These are phyloP conservation scores for Ophiostoma fasciatum DNA, from an alignment of 2,329 filamentous ascomycete genomes.

Conservation along the genomic window DNA sequence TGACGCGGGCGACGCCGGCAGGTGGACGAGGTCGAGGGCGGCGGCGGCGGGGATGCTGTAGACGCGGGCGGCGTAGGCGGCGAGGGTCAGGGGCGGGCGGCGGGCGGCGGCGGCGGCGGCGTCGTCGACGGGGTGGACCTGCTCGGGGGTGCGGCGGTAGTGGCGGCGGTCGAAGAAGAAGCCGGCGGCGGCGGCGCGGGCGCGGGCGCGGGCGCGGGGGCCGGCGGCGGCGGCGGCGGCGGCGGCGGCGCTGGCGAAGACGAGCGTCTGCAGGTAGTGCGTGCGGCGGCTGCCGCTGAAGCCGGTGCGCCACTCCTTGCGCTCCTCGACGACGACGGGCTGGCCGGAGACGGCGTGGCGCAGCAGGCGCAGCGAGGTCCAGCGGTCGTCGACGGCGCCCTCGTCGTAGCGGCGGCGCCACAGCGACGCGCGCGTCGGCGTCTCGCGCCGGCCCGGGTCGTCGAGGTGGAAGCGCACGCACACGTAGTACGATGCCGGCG, in stretches of 20 bases:
- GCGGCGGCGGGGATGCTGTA: slow-evolving; percentile 38
- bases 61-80: slow-evolving; percentile 36
- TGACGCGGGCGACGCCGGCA: slow-evolving; percentile 19
- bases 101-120: slow-evolving; percentile 23
- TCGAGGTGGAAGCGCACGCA: slow-evolving; percentile 47
- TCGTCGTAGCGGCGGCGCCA: slow-evolving; percentile 55
- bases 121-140: slow-evolving; percentile 34
- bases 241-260: slow-evolving; percentile 13
- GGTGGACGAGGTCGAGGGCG: slow-evolving; percentile 46
- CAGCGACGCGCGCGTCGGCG: slow-evolving; percentile 30
- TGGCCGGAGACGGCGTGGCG: slow-evolving; percentile 42
- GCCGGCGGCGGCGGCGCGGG: neutral
- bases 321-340: slow-evolving; percentile 49
- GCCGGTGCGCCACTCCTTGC: slow-evolving; percentile 46
- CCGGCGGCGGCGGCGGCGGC: slow-evolving; percentile 12
- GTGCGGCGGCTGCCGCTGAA: slow-evolving; percentile 45
- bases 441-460: slow-evolving; percentile 22
- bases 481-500: slow-evolving; percentile 49
- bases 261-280: slow-evolving; percentile 46
- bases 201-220: neutral
- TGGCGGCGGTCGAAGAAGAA: slow-evolving; percentile 16
- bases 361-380: slow-evolving; percentile 51
- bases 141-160: slow-evolving; percentile 22
- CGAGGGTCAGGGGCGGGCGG: slow-evolving; percentile 37
- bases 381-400: slow-evolving; percentile 59